Conservation (phyloP, 1,284 basidiomycete species). For the Lignosus rhinocerotis region DNA sequence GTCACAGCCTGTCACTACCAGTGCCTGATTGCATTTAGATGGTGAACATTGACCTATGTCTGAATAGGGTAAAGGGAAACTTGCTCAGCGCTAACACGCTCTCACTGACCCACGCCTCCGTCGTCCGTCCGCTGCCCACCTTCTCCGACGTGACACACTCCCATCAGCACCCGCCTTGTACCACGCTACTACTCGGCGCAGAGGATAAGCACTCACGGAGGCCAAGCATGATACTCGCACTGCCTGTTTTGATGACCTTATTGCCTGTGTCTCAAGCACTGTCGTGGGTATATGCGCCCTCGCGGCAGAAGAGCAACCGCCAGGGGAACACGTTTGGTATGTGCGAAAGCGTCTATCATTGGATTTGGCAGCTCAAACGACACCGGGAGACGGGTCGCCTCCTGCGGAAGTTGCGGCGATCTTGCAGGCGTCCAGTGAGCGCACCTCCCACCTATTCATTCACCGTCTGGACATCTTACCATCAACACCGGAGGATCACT, state of each 20-base stretch:
- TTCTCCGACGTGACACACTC: not conserved
- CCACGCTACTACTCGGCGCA: too few species aligned
- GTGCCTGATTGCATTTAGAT: too few species aligned
- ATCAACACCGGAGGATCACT: constrained; percentile 17
- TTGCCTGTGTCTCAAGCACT: constrained; percentile 3
- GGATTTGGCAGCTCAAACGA: not conserved
- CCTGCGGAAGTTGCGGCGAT: constrained; percentile 15
- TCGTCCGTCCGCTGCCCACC: too few species aligned
- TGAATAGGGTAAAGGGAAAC: too few species aligned
- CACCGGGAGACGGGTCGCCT: not conserved
- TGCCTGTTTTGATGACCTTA: not conserved
- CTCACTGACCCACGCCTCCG: too few species aligned
- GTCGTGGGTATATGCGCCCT: constrained; percentile 14
- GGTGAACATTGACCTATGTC: too few species aligned
- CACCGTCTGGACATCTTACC: not conserved
- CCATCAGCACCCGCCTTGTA: too few species aligned
- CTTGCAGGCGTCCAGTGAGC: constrained; percentile 15
- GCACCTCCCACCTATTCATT: too few species aligned
- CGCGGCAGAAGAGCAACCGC: not conserved
- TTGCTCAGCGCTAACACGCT: too few species aligned
- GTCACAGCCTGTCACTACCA: too few species aligned
- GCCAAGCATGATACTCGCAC: not conserved
- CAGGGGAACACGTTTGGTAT: not conserved
- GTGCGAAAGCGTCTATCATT: not conserved
- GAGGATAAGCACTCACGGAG: too few species aligned